phyloP scores from a whole-genome alignment of 1,139 yeast species.

The Saccharomyces pastorianus region DNA sequence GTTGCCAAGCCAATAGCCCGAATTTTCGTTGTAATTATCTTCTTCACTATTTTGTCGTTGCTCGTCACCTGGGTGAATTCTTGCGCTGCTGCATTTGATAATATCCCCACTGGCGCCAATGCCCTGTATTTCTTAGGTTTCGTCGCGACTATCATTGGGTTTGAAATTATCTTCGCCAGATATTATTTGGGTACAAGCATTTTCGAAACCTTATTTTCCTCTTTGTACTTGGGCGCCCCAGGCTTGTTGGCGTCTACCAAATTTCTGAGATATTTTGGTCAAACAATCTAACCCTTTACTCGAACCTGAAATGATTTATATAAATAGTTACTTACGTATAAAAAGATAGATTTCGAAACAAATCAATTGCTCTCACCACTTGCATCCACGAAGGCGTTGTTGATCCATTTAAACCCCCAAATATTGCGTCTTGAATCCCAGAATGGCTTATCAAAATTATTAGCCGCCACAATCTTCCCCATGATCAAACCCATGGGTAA shows the following conservation, averaged over 20 bases:
- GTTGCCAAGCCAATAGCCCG: slow-evolving; percentile 50
- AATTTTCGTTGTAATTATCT: slow-evolving; percentile 43
- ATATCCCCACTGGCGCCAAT: slow-evolving; percentile 27
- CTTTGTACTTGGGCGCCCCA: slow-evolving; percentile 44
- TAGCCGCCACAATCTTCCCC: slow-evolving; percentile 77
- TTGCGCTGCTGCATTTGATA: slow-evolving; percentile 41
- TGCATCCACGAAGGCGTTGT: slow-evolving; percentile 34
- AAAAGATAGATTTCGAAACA: not conserved
- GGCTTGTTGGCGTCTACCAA: slow-evolving; percentile 62
- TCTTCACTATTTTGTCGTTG: slow-evolving; percentile 6
- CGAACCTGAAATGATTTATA: not conserved
- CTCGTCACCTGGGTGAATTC: slow-evolving; percentile 42
- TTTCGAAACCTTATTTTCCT: slow-evolving; percentile 55
- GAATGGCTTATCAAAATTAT: slow-evolving; percentile 34
- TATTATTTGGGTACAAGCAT: slow-evolving; percentile 69
- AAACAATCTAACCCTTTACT: not conserved
- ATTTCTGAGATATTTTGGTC: slow-evolving; percentile 39
- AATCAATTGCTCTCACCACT: slow-evolving; percentile 16
- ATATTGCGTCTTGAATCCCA: slow-evolving; percentile 34
- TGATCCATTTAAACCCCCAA: slow-evolving; percentile 49
- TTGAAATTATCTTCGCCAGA: slow-evolving; percentile 55
- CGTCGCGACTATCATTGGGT: slow-evolving; percentile 45
- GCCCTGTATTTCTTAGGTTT: slow-evolving; percentile 36
- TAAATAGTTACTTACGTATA: slow-evolving; percentile 1
- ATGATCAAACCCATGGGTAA: slow-evolving; percentile 80